Evolutionary conservation across 768 basidiomycete species (phyloP).

Genomic region (Guyanaporus albipodus): DNA sequence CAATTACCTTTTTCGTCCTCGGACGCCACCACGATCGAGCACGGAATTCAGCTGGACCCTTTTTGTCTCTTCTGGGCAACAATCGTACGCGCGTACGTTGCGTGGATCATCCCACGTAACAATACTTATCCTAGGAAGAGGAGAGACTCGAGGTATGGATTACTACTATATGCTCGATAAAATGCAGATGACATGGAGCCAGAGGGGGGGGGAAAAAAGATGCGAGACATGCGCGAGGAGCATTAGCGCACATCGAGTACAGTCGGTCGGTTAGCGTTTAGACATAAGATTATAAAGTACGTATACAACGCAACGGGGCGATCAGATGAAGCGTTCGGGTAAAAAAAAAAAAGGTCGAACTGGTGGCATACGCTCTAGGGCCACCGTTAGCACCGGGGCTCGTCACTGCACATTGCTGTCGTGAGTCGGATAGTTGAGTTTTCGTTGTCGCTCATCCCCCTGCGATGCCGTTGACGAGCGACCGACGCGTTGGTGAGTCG

Average conservation of each 20-base stretch:
- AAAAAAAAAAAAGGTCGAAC: conserved; percentile 3
- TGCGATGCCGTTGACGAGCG: conserved; percentile 14
- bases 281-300: conserved; percentile 32
- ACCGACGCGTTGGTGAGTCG: conserved; percentile 16
- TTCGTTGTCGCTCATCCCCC: conserved; percentile 27
- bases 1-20: too few relatives aligned
- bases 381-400: background rate
- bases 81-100: too few relatives aligned
- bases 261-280: conserved; percentile 27
- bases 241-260: conserved; percentile 11
- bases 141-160: conserved; percentile 4
- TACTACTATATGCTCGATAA: conserved; percentile 7
- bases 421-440: conserved; percentile 9
- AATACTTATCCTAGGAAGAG: conserved; percentile 11
- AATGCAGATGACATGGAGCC: conserved; percentile 4
- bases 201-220: conserved; percentile 7
- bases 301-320: conserved; percentile 19
- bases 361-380: too few relatives aligned
- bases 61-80: too few relatives aligned
- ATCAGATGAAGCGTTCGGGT: conserved; percentile 18
- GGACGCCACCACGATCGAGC: too few relatives aligned
- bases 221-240: conserved; percentile 2
- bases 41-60: too few relatives aligned
- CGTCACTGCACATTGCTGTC: conserved; percentile 9
- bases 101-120: too few relatives aligned